These are phyloP conservation scores for Musa balbisiana DNA, from an alignment of 202 grass and related monocot genomes.

Conservation along the genomic window DNA sequence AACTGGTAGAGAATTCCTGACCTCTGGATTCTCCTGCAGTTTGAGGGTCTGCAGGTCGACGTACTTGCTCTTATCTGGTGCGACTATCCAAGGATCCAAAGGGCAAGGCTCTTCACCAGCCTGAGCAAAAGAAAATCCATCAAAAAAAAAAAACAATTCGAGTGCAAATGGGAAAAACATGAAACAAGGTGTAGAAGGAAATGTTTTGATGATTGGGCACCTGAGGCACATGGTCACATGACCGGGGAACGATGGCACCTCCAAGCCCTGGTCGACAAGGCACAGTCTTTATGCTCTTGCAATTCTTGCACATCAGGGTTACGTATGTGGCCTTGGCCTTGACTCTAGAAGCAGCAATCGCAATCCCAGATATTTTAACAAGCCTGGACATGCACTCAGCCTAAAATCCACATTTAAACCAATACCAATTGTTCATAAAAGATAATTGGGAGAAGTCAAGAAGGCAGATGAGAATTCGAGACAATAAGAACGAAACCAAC, in stretches of 20 bases:
- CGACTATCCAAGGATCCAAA: slow-evolving; percentile 83
- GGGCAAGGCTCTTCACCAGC: slow-evolving; percentile 92
- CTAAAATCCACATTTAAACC: slow-evolving; percentile 23
- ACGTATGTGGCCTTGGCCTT: slow-evolving; percentile 98
- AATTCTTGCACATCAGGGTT: slow-evolving; percentile 89
- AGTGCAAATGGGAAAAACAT: background rate
- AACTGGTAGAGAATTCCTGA: slow-evolving; percentile 19
- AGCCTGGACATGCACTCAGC: slow-evolving; percentile 88
- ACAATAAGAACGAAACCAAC: slow-evolving; percentile 24
- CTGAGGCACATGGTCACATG: slow-evolving; percentile 74
- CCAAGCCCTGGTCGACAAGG: slow-evolving; percentile 86
- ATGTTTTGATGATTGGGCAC: slow-evolving; percentile 24
- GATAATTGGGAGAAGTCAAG: background rate
- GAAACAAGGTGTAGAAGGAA: background rate
- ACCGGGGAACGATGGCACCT: slow-evolving; percentile 78
- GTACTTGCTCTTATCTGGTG: slow-evolving; percentile 99
- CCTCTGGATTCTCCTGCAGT: slow-evolving; percentile 97
- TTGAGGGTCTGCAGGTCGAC: slow-evolving; percentile 94
- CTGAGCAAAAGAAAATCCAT: slow-evolving; percentile 30
- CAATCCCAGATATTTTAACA: slow-evolving; percentile 82
- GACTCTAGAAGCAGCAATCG: slow-evolving; percentile 82
- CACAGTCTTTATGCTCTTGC: slow-evolving; percentile 52
- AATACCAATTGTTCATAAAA: background rate
- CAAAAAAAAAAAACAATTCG: background rate
- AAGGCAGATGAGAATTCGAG: background rate